These are phyloP conservation scores for Penicillium sclerotigenum DNA, from an alignment of 2,329 filamentous ascomycete species.

Conservation along the genomic window DNA sequence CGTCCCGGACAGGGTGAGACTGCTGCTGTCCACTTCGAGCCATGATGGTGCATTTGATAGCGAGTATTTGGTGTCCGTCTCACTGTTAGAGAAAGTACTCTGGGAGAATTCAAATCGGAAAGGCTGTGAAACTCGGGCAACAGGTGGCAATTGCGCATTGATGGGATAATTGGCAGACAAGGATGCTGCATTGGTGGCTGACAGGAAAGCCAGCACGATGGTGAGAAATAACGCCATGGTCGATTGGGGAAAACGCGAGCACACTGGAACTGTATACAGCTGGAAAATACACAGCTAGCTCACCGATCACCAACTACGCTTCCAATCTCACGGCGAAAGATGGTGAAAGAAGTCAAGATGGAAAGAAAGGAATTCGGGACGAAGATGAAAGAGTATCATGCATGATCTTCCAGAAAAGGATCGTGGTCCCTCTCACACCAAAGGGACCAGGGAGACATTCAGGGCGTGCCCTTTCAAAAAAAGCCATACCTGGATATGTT, in stretches of 20 bases:
- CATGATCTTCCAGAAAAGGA: constrained; percentile 23
- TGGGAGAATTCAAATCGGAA: constrained; percentile 43
- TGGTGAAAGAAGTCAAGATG: constrained; percentile 8
- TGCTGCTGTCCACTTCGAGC: constrained; percentile 66
- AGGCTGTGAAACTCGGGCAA: constrained; percentile 64
- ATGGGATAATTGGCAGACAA: constrained; percentile 62
- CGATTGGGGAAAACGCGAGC: constrained; percentile 17
- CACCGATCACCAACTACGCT: constrained; percentile 8
- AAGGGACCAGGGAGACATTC: constrained; percentile 36
- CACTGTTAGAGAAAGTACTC: constrained; percentile 67
- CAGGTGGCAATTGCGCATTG: constrained; percentile 78
- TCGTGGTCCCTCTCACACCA: constrained; percentile 25
- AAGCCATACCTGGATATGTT: constrained; percentile 42
- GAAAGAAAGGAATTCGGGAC: constrained; percentile 14
- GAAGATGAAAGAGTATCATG: constrained; percentile 19
- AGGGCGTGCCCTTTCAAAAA: constrained; percentile 32
- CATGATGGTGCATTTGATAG: constrained; percentile 66
- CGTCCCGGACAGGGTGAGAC: constrained; percentile 67
- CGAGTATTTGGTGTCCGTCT: constrained; percentile 60
- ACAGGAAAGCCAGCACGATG: constrained; percentile 26
- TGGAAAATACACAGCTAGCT: constrained; percentile 15
- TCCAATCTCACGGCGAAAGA: constrained; percentile 1
- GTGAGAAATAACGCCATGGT: constrained; percentile 30
- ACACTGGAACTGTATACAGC: constrained; percentile 11
- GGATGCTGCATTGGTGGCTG: constrained; percentile 34